A percentile compares a stretch with the other conserved stretches of the same genome.
phyloP scores from a whole-genome alignment of 2,329 filamentous ascomycete species.

The Colletotrichum tabaci region DNA sequence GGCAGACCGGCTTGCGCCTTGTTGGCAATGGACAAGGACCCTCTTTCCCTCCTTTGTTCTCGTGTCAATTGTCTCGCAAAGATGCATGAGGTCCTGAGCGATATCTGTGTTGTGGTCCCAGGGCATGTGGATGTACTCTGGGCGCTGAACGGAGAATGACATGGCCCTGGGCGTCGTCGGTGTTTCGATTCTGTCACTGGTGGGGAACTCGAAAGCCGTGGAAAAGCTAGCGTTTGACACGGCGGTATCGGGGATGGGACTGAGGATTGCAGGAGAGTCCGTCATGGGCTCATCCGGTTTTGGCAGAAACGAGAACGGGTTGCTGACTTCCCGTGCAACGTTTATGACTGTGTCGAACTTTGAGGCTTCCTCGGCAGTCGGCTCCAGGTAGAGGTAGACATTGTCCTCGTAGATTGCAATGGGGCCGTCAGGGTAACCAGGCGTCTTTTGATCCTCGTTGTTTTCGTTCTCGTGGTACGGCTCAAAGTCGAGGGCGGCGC shows the following conservation, averaged over 20 bases:
- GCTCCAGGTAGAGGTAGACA: constrained; percentile 85
- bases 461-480: constrained; percentile 77
- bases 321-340: constrained; percentile 84
- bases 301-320: constrained; percentile 73
- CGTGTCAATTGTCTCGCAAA: constrained; percentile 84
- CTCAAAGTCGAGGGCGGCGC: constrained; percentile 71
- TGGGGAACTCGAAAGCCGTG: constrained; percentile 71
- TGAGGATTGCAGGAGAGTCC: constrained; percentile 56
- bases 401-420: constrained; percentile 86
- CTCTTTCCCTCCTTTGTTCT: constrained; percentile 81
- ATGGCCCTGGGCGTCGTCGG: constrained; percentile 72
- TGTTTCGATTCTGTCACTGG: constrained; percentile 58
- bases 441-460: constrained; percentile 84
- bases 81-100: constrained; percentile 79
- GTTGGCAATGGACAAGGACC: constrained; percentile 87
- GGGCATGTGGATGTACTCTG: constrained; percentile 88
- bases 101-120: constrained; percentile 95
- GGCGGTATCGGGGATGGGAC: constrained; percentile 69
- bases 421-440: constrained; percentile 85
- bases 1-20: constrained; percentile 87
- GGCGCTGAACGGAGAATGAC: constrained; percentile 62
- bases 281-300: constrained; percentile 48
- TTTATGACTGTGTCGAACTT: constrained; percentile 89
- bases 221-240: constrained; percentile 70
- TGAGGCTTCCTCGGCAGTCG: constrained; percentile 82